Evolutionary conservation across 106 monocot species (phyloP).

Genomic region (Chionographis japonica): DNA sequence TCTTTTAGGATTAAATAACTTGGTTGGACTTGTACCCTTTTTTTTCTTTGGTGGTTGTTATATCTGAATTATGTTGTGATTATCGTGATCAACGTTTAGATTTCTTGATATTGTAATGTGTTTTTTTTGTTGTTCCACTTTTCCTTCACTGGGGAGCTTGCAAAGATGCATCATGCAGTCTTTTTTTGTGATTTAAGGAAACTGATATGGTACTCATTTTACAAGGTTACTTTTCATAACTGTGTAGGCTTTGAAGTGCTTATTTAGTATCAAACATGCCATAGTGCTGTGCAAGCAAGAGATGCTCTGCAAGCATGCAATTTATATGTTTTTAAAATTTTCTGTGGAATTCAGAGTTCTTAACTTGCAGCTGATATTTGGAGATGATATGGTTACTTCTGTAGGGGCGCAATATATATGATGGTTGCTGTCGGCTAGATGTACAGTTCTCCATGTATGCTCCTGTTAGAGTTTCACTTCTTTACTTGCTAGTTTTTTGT

Average conservation of each 20-base stretch:
- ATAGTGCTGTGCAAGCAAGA: conserved; percentile 40
- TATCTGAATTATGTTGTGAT: no score
- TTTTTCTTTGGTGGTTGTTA: no score
- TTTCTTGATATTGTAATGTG: no score
- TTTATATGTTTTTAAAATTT: no score
- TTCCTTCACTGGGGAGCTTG: no score
- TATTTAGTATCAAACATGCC: conserved; percentile 36
- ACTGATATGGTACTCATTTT: background rate
- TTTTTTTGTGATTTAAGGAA: background rate
- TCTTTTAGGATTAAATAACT: background rate
- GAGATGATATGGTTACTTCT: background rate
- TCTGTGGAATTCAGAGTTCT: no score
- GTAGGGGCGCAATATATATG: conserved; percentile 50
- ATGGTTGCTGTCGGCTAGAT: conserved; percentile 53
- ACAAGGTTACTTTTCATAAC: background rate
- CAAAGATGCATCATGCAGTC: no score
- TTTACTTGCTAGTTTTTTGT: background rate
- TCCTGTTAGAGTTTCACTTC: background rate
- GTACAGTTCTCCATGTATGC: conserved; percentile 47
- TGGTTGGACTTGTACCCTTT: no score
- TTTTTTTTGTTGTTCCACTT: no score
- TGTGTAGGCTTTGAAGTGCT: conserved; percentile 41
- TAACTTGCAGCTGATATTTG: no score
- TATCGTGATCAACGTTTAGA: no score
- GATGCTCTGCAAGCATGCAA: conserved; percentile 30